A percentile compares a stretch with the other conserved stretches of the same genome.
Conservation (phyloP, 2,329 filamentous ascomycete species). For the Hypoxylon sp. region DNA sequence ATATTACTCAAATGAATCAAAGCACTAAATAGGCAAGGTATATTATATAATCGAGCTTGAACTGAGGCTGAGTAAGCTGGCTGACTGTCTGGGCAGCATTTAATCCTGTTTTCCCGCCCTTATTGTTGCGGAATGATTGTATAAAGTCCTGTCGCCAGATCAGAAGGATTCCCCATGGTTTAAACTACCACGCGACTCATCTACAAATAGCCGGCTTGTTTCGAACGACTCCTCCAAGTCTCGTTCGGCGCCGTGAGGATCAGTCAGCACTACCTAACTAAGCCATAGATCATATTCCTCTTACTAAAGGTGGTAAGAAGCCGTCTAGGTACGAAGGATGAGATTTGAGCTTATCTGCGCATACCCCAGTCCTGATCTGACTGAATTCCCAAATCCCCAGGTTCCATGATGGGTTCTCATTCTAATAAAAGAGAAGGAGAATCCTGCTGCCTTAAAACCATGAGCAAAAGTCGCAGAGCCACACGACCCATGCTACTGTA, state of each 20-base stretch:
- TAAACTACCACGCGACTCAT: conserved; percentile 13
- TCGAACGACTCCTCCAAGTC: conserved; percentile 6
- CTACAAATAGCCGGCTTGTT: conserved; percentile 11
- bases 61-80: conserved; percentile 26
- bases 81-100: conserved; percentile 1
- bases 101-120: conserved; percentile 1
- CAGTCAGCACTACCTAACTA: conserved; percentile 21
- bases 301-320: conserved; percentile 14
- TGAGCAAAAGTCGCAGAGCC: conserved; percentile 10
- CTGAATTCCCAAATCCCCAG: conserved; percentile 18
- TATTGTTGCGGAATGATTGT: conserved; percentile 4
- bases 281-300: conserved; percentile 18
- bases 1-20: conserved; percentile 7
- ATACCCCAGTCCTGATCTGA: conserved; percentile 17
- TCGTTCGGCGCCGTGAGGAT: conserved; percentile 18
- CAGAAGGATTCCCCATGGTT: conserved; percentile 27
- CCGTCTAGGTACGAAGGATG: conserved; percentile 11
- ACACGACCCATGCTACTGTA: conserved; percentile 14
- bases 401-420: conserved; percentile 13
- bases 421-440: conserved; percentile 27
- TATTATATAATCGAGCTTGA: conserved; percentile 5
- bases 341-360: conserved; percentile 19
- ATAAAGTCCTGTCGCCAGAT: background rate
- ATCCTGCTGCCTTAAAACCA: conserved; percentile 34
- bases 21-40: conserved; percentile 1